Base-by-base conservation (phyloP, 2,329 filamentous ascomycete genomes). In the Ustulina deusta region DNA sequence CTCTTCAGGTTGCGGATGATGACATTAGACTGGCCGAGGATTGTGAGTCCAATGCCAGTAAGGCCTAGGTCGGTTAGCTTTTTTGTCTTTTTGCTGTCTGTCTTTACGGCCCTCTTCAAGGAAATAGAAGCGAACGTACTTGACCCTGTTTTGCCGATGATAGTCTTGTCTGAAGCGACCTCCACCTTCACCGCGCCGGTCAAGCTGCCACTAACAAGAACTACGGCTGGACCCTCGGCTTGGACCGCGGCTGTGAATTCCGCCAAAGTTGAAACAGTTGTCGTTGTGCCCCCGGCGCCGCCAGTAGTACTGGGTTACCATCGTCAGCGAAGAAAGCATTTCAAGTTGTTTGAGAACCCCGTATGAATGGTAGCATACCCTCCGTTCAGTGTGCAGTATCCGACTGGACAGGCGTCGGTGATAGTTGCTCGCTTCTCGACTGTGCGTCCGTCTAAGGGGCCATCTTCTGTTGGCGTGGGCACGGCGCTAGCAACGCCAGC, bases 1-100 rank as follows among this genome's bases (percentile, higher is more conserved):
- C 86, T 80, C 65, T 80, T 81, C 25, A 87, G 72, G 77, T 87
- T 87, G 34, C 83, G 83, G 66, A 87, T 76, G 68, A 87, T 85
- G 70, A 87, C 83, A 72, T 87, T 87, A 65, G 77, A 81, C 3
- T 75, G 78, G 60, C 83, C 83, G 22, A 85, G 76, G 61, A 85
- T 81, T 63, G 80, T 81, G 1, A 76, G 77, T 52, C 83, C 83
- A 34, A 85, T 76, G 52, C 81, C 79, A 22, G 71, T 73, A 27
- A 78, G 71, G 11, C 74, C 74, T 77, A 29, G 1, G n/a, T n/a
- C 2, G 17, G 2, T 61, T 17, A 69, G 51, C 17, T 34, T 58
- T n/a, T 34, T 38, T 25, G 29, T 56, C 6, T 20, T 27, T 11
- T 29, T 46, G 3, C 7, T 25, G 15, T 34, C 0, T 20, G 40